phyloP scores from a whole-genome alignment of 768 basidiomycete genomes.

The Kwoniella dejecticola region DNA sequence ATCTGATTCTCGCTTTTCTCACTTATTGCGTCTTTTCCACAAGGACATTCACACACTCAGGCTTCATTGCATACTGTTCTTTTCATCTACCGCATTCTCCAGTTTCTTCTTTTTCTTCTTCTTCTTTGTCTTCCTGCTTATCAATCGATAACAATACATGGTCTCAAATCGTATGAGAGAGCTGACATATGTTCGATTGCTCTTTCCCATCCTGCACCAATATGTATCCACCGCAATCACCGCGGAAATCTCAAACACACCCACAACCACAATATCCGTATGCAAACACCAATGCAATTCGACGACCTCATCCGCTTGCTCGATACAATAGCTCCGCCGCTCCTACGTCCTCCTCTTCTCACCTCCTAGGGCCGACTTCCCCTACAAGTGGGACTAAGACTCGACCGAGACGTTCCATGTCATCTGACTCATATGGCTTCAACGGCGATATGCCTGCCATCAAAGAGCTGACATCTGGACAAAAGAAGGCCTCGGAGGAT shows the following conservation, averaged over 20 bases:
- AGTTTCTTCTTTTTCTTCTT: too few relatives aligned
- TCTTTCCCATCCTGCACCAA: neutral
- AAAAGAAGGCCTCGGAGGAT: slow-evolving; percentile 42
- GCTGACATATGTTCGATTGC: slow-evolving; percentile 1
- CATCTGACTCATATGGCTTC: slow-evolving; percentile 45
- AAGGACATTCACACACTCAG: too few relatives aligned
- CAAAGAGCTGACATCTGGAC: slow-evolving; percentile 40
- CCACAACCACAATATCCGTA: slow-evolving; percentile 9
- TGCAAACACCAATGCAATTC: slow-evolving; percentile 8
- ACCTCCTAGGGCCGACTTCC: slow-evolving; percentile 31
- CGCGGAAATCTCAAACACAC: slow-evolving; percentile 7
- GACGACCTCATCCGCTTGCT: slow-evolving; percentile 10
- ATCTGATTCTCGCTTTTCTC: too few relatives aligned
- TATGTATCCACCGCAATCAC: neutral
- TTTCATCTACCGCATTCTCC: too few relatives aligned
- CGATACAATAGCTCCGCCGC: slow-evolving; percentile 31
- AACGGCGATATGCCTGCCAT: slow-evolving; percentile 8
- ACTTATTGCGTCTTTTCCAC: too few relatives aligned
- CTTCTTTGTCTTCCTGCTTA: too few relatives aligned
- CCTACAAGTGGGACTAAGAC: slow-evolving; percentile 24
- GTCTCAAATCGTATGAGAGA: too few relatives aligned
- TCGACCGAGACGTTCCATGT: slow-evolving; percentile 42
- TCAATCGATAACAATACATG: too few relatives aligned
- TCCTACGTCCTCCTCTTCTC: slow-evolving; percentile 32
- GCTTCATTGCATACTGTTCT: too few relatives aligned